Percentiles rank a stretch among this genome's conserved stretches.
Conservation (phyloP, 495 filamentous ascomycete species). For the Aspergillus panamensis region DNA sequence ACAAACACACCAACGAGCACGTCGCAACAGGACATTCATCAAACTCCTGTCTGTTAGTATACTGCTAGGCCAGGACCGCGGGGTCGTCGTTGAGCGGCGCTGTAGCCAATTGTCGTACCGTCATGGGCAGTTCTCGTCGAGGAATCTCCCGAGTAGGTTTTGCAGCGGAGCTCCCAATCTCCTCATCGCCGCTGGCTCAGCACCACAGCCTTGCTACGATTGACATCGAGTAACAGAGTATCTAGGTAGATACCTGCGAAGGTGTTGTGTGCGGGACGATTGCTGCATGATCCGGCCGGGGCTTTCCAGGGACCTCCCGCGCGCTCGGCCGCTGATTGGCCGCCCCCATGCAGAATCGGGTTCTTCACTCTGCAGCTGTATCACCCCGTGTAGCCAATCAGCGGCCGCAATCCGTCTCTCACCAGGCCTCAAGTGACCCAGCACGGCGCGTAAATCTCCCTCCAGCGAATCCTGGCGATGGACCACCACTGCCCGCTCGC, state of each 20-base stretch:
- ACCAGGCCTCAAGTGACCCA: conserved; percentile 18
- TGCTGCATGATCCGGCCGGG: neutral
- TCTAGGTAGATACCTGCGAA: too few relatives aligned
- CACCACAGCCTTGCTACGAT: too few relatives aligned
- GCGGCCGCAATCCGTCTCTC: neutral
- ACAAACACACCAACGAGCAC: conserved; percentile 38
- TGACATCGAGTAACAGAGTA: too few relatives aligned
- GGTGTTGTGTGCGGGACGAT: conserved; percentile 12
- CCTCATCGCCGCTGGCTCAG: too few relatives aligned
- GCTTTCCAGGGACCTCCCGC: neutral
- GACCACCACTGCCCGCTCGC: neutral
- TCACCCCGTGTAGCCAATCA: conserved; percentile 25
- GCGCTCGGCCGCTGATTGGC: conserved; percentile 16
- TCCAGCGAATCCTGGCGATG: conserved; percentile 8
- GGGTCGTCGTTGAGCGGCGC: too few relatives aligned
- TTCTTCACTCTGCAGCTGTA: conserved; percentile 30
- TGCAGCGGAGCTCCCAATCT: too few relatives aligned
- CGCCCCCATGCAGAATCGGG: conserved; percentile 15
- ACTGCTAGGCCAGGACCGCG: too few relatives aligned
- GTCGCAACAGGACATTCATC: conserved; percentile 28
- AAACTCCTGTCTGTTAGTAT: conserved; percentile 20
- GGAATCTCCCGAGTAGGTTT: too few relatives aligned
- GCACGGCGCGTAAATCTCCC: conserved; percentile 24
- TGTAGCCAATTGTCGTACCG: too few relatives aligned
- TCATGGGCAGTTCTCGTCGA: too few relatives aligned